Evolutionary conservation across 495 filamentous ascomycete genomes (phyloP).

Genomic region (Pseudoneurospora amorphoporcata): DNA sequence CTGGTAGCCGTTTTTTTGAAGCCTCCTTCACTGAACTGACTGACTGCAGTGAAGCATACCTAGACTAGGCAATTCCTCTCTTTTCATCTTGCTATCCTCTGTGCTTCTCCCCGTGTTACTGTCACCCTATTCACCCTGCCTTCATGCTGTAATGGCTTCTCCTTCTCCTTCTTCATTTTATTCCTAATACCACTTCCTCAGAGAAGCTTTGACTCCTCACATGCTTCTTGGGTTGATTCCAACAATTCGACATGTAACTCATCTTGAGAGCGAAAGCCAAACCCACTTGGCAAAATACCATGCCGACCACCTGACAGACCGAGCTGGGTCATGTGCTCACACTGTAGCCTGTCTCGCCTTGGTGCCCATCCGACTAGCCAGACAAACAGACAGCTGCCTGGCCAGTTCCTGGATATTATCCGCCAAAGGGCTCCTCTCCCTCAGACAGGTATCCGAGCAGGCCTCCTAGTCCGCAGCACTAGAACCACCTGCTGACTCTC

Average conservation of each 20-base stretch:
- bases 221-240: not conserved
- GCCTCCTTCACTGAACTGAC: not conserved
- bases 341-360: not conserved
- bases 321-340: not conserved
- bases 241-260: not conserved
- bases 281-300: not conserved
- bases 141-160: not conserved
- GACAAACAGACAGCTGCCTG: not conserved
- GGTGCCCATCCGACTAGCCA: not conserved
- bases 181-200: not conserved
- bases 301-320: too few relatives aligned
- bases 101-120: not conserved
- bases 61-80: not conserved
- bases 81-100: not conserved
- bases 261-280: not conserved
- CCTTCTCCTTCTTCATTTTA: not conserved
- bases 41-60: not conserved
- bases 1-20: not conserved
- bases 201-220: not conserved
- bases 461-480: not conserved
- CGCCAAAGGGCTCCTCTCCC: not conserved
- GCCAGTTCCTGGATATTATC: not conserved
- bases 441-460: not conserved
- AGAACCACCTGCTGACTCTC: not conserved
- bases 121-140: not conserved